Evolutionary conservation across 1,284 basidiomycete species (phyloP).

Genomic region (Puccinia novopanici): DNA sequence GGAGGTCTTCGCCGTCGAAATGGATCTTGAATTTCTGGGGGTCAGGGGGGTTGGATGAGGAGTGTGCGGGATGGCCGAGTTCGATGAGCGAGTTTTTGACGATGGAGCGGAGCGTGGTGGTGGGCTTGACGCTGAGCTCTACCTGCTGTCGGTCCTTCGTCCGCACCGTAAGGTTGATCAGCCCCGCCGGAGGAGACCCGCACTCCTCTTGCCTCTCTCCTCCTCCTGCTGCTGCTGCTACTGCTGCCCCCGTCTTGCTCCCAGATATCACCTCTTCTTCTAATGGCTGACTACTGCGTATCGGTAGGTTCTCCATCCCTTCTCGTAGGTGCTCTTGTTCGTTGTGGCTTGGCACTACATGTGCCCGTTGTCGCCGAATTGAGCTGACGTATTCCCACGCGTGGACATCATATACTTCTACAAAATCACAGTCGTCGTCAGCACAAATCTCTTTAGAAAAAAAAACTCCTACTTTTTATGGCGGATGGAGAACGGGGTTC

Average conservation of each 20-base stretch:
- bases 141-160: conserved; percentile 1
- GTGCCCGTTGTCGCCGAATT: neutral
- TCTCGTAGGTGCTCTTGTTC: neutral
- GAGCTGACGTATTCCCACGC: conserved; percentile 26
- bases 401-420: conserved; percentile 44
- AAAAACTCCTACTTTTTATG: too few species aligned
- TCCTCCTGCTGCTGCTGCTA: neutral
- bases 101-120: conserved; percentile 5
- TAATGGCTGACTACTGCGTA: neutral
- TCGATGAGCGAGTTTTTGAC: conserved; percentile 21
- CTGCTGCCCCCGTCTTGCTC: neutral
- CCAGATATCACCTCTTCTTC: neutral
- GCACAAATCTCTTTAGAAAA: neutral
- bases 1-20: conserved; percentile 35
- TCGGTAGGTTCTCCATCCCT: neutral
- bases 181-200: neutral
- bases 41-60: too few species aligned
- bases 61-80: neutral
- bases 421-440: neutral
- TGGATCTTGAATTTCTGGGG: neutral
- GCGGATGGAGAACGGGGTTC: neutral
- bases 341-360: neutral
- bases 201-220: neutral
- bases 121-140: conserved; percentile 13
- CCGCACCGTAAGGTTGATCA: conserved; percentile 31